These are phyloP conservation scores for Apophysomyces trapeziformis DNA, from an alignment of 371 early-diverging fungal genomes.

Conservation along the genomic window DNA sequence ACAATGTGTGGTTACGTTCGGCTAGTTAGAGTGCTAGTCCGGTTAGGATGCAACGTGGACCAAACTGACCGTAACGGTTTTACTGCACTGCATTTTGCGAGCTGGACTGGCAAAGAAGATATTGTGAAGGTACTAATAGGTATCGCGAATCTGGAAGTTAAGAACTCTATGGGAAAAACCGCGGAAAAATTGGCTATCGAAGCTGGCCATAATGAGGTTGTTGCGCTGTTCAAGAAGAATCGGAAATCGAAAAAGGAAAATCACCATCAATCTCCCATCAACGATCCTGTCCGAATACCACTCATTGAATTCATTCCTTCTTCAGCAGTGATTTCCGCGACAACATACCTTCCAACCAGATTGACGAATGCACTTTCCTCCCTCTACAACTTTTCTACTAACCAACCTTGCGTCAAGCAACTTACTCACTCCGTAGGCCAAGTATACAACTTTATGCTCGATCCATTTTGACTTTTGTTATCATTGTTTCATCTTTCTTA, in stretches of 20 bases:
- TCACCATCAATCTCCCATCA: not conserved
- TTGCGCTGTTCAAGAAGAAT: constrained; percentile 26
- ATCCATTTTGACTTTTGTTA: constrained; percentile 38
- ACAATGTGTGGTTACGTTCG: constrained; percentile 47
- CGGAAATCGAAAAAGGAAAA: constrained; percentile 11
- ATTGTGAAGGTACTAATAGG: constrained; percentile 46
- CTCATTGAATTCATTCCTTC: constrained; percentile 41
- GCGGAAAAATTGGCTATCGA: constrained; percentile 43
- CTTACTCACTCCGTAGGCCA: constrained; percentile 37
- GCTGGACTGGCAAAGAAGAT: constrained; percentile 57
- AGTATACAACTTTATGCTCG: constrained; percentile 48
- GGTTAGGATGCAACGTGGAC: constrained; percentile 42
- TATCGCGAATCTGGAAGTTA: constrained; percentile 22
- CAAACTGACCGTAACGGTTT: constrained; percentile 55
- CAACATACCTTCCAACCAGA: constrained; percentile 28
- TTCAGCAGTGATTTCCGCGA: constrained; percentile 21
- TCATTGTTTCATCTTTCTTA: constrained; percentile 1
- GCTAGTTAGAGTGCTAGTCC: constrained; percentile 37
- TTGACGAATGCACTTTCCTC: constrained; percentile 25
- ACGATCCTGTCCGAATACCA: constrained; percentile 30
- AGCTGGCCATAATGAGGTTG: constrained; percentile 36
- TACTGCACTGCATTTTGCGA: constrained; percentile 62
- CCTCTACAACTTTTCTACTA: constrained; percentile 36
- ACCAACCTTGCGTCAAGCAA: constrained; percentile 31
- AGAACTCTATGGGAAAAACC: constrained; percentile 44